These are phyloP conservation scores for Lablab purpureus DNA, from an alignment of 306 rosid species.

Conservation along the genomic window DNA sequence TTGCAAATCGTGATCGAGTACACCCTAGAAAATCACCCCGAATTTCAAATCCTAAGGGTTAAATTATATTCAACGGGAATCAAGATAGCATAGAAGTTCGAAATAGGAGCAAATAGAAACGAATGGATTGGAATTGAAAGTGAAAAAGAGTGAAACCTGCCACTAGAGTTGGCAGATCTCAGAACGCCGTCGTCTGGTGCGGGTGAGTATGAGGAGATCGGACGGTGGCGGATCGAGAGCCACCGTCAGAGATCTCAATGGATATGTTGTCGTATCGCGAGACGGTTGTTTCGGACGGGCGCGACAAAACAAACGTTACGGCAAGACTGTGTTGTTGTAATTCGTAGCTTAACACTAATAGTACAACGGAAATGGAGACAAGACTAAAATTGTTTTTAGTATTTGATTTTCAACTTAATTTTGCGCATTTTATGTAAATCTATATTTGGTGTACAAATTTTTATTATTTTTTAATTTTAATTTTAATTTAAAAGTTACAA, in stretches of 20 bases:
- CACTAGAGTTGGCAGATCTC: constrained; percentile 46
- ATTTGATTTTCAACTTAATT: no score
- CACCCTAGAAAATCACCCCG: not conserved
- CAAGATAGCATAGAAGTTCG: not conserved
- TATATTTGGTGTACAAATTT: no score
- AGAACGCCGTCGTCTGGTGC: constrained; percentile 22
- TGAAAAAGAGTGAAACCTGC: constrained; percentile 36
- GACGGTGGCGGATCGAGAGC: constrained; percentile 56
- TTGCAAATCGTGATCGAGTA: constrained; percentile 36
- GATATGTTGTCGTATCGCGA: constrained; percentile 34
- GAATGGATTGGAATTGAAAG: constrained; percentile 23
- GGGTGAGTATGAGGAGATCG: constrained; percentile 34
- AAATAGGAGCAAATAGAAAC: constrained; percentile 32
- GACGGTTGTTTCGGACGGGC: constrained; percentile 25
- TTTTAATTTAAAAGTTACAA: no score
- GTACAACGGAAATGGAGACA: not conserved
- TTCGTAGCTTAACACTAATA: not conserved
- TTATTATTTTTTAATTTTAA: no score
- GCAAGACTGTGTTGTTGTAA: constrained; percentile 11
- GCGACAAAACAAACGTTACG: constrained; percentile 21
- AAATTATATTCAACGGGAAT: not conserved
- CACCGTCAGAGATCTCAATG: constrained; percentile 52
- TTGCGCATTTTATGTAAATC: no score
- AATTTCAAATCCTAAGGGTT: constrained; percentile 20
- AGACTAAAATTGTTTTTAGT: not conserved